Conservation (phyloP, 129 eudicot species). For the Ambrosia trifida region DNA sequence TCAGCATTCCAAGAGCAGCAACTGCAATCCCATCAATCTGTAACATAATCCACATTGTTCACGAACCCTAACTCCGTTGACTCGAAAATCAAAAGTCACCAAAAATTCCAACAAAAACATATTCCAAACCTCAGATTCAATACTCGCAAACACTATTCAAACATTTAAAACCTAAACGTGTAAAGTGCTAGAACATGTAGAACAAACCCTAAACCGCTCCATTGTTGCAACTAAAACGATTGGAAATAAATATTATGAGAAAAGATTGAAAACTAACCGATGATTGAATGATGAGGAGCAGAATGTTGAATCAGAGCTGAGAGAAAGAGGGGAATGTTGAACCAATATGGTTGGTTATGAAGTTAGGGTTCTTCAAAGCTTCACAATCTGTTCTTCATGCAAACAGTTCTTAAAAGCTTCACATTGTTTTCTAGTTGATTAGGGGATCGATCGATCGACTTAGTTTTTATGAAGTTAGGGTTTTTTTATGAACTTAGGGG, state of each 20-base stretch:
- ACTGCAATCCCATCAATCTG: too few species aligned
- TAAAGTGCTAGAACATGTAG: not conserved
- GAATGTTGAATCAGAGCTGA: slow-evolving; percentile 4
- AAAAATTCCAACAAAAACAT: slow-evolving; percentile 4
- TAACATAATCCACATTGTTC: slow-evolving; percentile 6
- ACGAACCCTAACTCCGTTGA: slow-evolving; percentile 14
- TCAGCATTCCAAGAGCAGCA: too few species aligned
- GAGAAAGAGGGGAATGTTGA: not conserved
- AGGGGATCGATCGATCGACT: too few species aligned
- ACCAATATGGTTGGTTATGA: too few species aligned
- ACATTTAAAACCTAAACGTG: not conserved
- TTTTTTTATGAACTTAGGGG: too few species aligned
- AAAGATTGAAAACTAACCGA: slow-evolving; percentile 21
- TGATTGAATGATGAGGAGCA: slow-evolving; percentile 17
- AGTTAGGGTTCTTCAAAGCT: too few species aligned
- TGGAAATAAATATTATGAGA: too few species aligned
- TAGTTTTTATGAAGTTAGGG: too few species aligned
- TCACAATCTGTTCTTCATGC: too few species aligned
- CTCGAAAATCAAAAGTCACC: slow-evolving; percentile 4
- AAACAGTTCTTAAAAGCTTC: too few species aligned
- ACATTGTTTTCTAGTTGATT: too few species aligned
- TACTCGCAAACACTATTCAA: slow-evolving; percentile 1
- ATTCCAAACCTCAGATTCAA: not conserved
- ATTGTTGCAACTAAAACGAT: not conserved
- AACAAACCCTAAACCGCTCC: slow-evolving; percentile 21